Conservation (phyloP, 495 filamentous ascomycete species). For the Jackrogersella multiformis region DNA sequence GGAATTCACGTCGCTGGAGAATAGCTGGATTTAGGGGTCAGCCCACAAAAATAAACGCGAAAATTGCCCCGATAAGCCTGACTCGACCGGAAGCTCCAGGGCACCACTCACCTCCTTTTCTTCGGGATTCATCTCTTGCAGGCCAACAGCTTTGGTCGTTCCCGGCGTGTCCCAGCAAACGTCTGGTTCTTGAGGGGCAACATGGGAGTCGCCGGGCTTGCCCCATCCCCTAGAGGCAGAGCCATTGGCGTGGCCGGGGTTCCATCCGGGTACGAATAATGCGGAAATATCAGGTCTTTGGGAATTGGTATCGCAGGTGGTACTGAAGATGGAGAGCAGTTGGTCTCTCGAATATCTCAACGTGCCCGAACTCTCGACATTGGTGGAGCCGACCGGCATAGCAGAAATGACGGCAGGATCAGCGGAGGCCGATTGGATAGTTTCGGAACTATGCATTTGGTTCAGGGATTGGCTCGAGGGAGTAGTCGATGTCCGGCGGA, state of each 20-base stretch:
- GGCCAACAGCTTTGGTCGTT: constrained; percentile 72
- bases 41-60: background rate
- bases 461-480: constrained; percentile 66
- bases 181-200: constrained; percentile 71
- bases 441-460: constrained; percentile 61
- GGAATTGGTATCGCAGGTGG: constrained; percentile 63
- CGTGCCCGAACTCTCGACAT: constrained; percentile 54
- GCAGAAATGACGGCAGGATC: constrained; percentile 49
- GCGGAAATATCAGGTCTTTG: constrained; percentile 69
- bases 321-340: constrained; percentile 75
- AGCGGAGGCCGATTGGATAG: constrained; percentile 50
- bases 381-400: constrained; percentile 48
- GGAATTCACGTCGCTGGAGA: constrained; percentile 89
- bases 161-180: constrained; percentile 91
- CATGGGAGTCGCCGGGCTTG: constrained; percentile 73
- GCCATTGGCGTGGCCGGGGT: constrained; percentile 72
- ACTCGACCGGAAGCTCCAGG: constrained; percentile 37
- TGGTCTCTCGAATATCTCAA: constrained; percentile 81
- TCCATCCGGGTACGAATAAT: constrained; percentile 79
- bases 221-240: constrained; percentile 75
- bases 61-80: background rate
- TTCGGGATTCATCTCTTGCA: constrained; percentile 80
- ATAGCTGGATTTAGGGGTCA: constrained; percentile 57
- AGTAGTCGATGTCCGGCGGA: constrained; percentile 78
- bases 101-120: constrained; percentile 75